phyloP scores from a whole-genome alignment of 2,329 filamentous ascomycete species.

The Apiospora arundinis region DNA sequence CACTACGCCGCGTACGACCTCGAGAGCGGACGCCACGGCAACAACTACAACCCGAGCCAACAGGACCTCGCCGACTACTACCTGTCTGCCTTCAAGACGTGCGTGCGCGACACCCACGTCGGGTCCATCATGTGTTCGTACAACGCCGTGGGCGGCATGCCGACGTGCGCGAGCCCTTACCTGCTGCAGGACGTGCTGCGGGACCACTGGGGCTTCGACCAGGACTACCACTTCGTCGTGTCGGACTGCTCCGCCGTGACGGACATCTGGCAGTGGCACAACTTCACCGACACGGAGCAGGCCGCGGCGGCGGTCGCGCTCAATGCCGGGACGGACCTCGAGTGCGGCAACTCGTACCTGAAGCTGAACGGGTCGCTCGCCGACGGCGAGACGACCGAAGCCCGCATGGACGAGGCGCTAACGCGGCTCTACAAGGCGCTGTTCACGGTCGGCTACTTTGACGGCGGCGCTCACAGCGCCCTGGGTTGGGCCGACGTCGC shows the following conservation, averaged over 20 bases:
- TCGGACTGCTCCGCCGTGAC: constrained; percentile 67
- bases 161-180: constrained; percentile 67
- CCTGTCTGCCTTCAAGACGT: constrained; percentile 68
- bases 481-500: constrained; percentile 29
- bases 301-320: constrained; percentile 4
- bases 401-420: constrained; percentile 41
- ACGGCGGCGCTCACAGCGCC: constrained; percentile 29
- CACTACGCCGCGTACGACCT: constrained; percentile 66
- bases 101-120: constrained; percentile 62
- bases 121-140: constrained; percentile 68
- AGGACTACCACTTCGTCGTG: constrained; percentile 67
- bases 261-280: constrained; percentile 57
- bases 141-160: constrained; percentile 70
- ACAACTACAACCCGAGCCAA: constrained; percentile 33
- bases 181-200: constrained; percentile 68
- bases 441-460: constrained; percentile 42
- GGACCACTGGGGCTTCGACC: constrained; percentile 69
- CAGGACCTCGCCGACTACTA: constrained; percentile 75
- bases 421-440: constrained; percentile 42
- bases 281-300: constrained; percentile 42
- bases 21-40: constrained; percentile 48
- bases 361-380: constrained; percentile 29
- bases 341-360: constrained; percentile 20
- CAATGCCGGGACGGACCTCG: constrained; percentile 19
- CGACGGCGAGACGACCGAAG: constrained; percentile 33